A percentile compares a stretch with the other conserved stretches of the same genome.
phyloP scores from a whole-genome alignment of 371 early-diverging fungal genomes.

The Actinomortierella ambigua region DNA sequence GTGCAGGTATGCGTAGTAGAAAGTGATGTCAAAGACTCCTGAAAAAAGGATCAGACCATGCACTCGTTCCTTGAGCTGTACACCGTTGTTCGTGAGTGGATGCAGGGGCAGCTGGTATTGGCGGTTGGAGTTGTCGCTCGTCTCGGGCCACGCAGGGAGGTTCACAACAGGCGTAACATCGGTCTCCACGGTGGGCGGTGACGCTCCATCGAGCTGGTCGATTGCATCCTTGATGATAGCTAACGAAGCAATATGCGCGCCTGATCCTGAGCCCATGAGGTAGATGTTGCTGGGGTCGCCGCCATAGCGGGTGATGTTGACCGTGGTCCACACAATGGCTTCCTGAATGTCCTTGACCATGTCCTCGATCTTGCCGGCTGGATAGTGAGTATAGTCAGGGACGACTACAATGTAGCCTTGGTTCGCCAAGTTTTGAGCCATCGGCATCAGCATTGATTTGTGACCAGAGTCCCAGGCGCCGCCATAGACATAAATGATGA shows the following conservation, averaged over 20 bases:
- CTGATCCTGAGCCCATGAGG: slow-evolving; percentile 59
- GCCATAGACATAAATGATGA: slow-evolving; percentile 40
- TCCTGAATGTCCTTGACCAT: slow-evolving; percentile 50
- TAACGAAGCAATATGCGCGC: slow-evolving; percentile 53
- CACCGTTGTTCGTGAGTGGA: not conserved
- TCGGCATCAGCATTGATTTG: slow-evolving; percentile 48
- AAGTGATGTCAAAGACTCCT: slow-evolving; percentile 73
- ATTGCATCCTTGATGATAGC: slow-evolving; percentile 50
- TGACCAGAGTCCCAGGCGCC: slow-evolving; percentile 47
- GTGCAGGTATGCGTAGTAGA: slow-evolving; percentile 67
- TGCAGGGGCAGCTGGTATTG: not conserved
- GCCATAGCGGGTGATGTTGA: slow-evolving; percentile 41
- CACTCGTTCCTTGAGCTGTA: slow-evolving; percentile 53
- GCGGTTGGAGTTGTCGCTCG: slow-evolving; percentile 8
- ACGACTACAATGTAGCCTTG: slow-evolving; percentile 50
- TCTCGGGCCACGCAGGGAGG: slow-evolving; percentile 24
- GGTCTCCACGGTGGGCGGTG: slow-evolving; percentile 23
- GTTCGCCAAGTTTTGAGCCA: slow-evolving; percentile 49
- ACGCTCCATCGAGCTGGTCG: slow-evolving; percentile 28
- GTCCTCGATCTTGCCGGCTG: slow-evolving; percentile 45
- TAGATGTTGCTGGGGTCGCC: slow-evolving; percentile 47
- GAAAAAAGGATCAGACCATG: slow-evolving; percentile 60
- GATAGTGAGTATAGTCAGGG: slow-evolving; percentile 45
- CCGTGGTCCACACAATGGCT: slow-evolving; percentile 40
- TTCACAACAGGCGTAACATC: slow-evolving; percentile 26